Base-by-base conservation (phyloP, 768 basidiomycete genomes). In the Boletus rubropictus region DNA sequence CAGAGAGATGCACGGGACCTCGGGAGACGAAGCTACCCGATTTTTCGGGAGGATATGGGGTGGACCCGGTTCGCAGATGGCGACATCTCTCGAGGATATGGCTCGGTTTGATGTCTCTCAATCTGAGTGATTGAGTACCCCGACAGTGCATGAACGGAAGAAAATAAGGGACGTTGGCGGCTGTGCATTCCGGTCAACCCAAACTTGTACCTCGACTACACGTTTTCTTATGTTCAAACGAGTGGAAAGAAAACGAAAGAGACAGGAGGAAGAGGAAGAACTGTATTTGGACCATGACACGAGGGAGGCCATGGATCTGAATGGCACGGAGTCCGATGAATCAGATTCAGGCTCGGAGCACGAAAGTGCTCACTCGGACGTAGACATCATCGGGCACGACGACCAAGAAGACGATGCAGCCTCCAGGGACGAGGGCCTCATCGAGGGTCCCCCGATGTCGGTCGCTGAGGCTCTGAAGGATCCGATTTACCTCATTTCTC, bases 271-370 rank as follows among this genome's bases (percentile, higher is more conserved):
- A 53, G 84, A 84, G 51, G 81, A 83, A 61, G 76, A 79, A 42
- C 72, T 84, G 29, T 82, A 79, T 0, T 54, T 85, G 5, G 79
- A 85, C 48, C 77, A 75, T 28, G 82, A 81, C n/a, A 70, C 72
- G 69, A 84, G 75, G 58, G 79, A 78, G 39, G 59, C 80, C 29
- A 66, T 87, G 11, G 86, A 84, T 21, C 60, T 89, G 52, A 73
- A 86, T 34, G 82, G 88, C 54, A 85, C 84, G 1, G 84, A 89
- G 63, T 84, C 84, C 25, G 83, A 85, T 39, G 86, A 86, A 66
- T 62, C 75, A 57, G 74, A 75, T 11, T 79, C 80, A 8, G 70
- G 69, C 44, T 74, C 74, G 18, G 79, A 56, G 44, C 58, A 44
- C 55, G 11, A 69, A 27, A 35, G 32, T 42, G 62, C 63, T 8